Evolutionary conservation across 208 protist species (phyloP).

Genomic region (Leishmania mexicana): DNA sequence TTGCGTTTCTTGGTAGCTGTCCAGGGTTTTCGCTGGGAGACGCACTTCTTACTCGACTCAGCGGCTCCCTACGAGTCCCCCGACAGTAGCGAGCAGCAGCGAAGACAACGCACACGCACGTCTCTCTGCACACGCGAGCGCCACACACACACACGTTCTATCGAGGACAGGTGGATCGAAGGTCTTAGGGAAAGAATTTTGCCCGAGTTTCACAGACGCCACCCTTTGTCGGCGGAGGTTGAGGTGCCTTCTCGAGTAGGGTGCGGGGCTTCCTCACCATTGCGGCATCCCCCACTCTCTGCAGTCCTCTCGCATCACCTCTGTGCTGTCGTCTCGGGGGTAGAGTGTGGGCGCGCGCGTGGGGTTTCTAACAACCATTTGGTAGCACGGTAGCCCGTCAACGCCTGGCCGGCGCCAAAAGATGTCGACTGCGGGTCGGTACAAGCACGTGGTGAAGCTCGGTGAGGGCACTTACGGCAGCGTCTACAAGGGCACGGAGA

Average conservation of each 20-base stretch:
- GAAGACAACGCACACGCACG: not conserved
- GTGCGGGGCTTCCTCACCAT: not conserved
- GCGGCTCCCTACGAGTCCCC: not conserved
- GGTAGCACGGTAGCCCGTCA: not conserved
- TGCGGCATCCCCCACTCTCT: not conserved
- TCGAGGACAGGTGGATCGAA: not conserved
- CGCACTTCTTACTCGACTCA: not conserved
- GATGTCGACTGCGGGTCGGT: slow-evolving; percentile 84
- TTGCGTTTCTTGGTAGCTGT: not conserved
- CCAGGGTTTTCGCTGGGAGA: not conserved
- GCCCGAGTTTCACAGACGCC: not conserved
- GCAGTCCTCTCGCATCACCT: not conserved
- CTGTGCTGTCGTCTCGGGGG: not conserved
- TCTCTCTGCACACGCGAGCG: not conserved
- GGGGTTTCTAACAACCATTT: not conserved
- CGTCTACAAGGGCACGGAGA: slow-evolving; percentile 97
- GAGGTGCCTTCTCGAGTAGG: not conserved
- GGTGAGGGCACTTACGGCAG: slow-evolving; percentile 98
- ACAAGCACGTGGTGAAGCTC: slow-evolving; percentile 95
- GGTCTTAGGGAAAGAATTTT: not conserved
- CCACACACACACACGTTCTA: not conserved
- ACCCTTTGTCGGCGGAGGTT: not conserved
- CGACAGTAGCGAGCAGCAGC: not conserved
- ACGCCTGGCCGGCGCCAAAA: not conserved
- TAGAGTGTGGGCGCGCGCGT: not conserved